These are phyloP conservation scores for Serendipita sp. DNA, from an alignment of 1,284 basidiomycete species.

Conservation along the genomic window DNA sequence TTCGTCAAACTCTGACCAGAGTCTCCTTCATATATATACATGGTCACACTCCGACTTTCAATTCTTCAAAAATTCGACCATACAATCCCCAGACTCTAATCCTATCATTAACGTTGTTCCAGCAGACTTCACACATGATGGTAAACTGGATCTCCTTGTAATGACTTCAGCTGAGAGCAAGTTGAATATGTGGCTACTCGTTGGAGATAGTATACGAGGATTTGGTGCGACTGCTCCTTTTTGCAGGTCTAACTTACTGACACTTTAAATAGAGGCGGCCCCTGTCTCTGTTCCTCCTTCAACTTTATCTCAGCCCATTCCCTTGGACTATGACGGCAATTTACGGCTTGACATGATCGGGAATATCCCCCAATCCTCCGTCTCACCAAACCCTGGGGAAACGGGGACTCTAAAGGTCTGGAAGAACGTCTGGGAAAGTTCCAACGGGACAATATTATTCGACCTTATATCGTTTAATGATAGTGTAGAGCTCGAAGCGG, in stretches of 20 bases:
- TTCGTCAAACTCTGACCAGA: slow-evolving; percentile 17
- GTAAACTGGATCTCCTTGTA: slow-evolving; percentile 77
- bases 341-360: slow-evolving; percentile 84
- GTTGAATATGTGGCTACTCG: slow-evolving; percentile 48
- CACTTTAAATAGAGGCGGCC: slow-evolving; percentile 21
- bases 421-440: slow-evolving; percentile 62
- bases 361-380: slow-evolving; percentile 29
- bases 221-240: slow-evolving; percentile 43
- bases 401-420: slow-evolving; percentile 43
- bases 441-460: slow-evolving; percentile 17
- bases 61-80: slow-evolving; percentile 7
- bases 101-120: slow-evolving; percentile 62
- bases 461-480: not conserved
- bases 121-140: slow-evolving; percentile 86
- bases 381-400: slow-evolving; percentile 24
- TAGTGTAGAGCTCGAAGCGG: not conserved
- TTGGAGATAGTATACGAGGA: slow-evolving; percentile 43
- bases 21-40: slow-evolving; percentile 14
- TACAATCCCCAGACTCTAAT: slow-evolving; percentile 12
- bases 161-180: slow-evolving; percentile 47
- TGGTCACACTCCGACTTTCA: slow-evolving; percentile 15
- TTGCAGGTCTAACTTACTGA: not conserved
- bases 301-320: slow-evolving; percentile 63
- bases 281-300: slow-evolving; percentile 49
- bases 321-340: slow-evolving; percentile 76